phyloP scores from a whole-genome alignment of 2,329 filamentous ascomycete species.

The Coniella vitis region DNA sequence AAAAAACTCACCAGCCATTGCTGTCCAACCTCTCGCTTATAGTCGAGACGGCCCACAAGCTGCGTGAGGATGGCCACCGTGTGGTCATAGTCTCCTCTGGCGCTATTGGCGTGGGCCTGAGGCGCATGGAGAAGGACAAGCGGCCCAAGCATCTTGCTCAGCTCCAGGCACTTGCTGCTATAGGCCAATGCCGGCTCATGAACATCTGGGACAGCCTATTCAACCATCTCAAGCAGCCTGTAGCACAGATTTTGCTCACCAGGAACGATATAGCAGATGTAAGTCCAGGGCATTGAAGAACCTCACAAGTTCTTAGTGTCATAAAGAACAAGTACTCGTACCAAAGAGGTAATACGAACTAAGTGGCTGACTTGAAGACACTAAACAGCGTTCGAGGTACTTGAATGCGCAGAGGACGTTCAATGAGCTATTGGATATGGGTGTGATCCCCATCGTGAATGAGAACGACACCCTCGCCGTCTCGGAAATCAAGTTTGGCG shows the following conservation, averaged over 20 bases:
- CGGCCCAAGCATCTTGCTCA: constrained; percentile 86
- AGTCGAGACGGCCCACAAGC: constrained; percentile 83
- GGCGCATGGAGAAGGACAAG: constrained; percentile 80
- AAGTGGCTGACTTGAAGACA: constrained; percentile 20
- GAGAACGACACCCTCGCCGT: constrained; percentile 97
- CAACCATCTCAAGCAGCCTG: constrained; percentile 76
- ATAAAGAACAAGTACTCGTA: too few species aligned
- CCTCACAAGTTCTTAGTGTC: background rate
- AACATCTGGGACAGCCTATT: constrained; percentile 94
- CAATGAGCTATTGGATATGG: constrained; percentile 82
- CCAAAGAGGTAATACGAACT: too few species aligned
- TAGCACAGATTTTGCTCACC: constrained; percentile 91
- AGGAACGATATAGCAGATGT: constrained; percentile 94
- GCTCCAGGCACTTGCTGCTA: constrained; percentile 86
- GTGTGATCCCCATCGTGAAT: constrained; percentile 96
- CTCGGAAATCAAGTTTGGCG: constrained; percentile 97
- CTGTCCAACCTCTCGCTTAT: constrained; percentile 87
- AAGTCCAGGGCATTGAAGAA: constrained; percentile 26
- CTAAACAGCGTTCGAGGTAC: constrained; percentile 71
- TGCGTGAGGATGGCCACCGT: constrained; percentile 84
- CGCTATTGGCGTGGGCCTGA: constrained; percentile 88
- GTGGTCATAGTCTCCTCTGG: constrained; percentile 97
- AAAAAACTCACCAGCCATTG: constrained; percentile 87
- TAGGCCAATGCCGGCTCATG: constrained; percentile 92
- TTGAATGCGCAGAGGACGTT: constrained; percentile 96